A percentile compares a stretch with the other conserved stretches of the same genome.
phyloP scores from a whole-genome alignment of 2,329 filamentous ascomycete genomes.

The Geosmithia putterillii region DNA sequence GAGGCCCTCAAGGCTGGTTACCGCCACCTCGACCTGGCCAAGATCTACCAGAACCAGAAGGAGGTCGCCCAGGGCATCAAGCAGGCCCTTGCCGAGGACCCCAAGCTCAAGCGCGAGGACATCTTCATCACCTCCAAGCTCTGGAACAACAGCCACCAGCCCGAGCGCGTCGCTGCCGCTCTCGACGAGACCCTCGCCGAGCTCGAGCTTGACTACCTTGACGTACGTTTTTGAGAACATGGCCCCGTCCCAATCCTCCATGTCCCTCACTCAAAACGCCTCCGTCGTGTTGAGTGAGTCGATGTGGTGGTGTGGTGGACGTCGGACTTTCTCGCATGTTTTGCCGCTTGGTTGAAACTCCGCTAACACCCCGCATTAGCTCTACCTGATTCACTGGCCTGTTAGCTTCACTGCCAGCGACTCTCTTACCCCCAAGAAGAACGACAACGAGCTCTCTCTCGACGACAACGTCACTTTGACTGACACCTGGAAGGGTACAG shows the following conservation, averaged over 20 bases:
- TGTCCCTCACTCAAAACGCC: background rate
- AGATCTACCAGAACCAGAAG: slow-evolving; percentile 51
- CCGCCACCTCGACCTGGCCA: slow-evolving; percentile 44
- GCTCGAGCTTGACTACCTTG: slow-evolving; percentile 44
- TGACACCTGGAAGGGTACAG: slow-evolving; percentile 29
- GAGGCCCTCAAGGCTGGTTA: slow-evolving; percentile 51
- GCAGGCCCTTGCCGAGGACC: slow-evolving; percentile 29
- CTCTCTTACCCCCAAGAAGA: slow-evolving; percentile 30
- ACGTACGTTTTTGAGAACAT: slow-evolving; percentile 22
- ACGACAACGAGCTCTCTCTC: slow-evolving; percentile 22
- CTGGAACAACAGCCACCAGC: slow-evolving; percentile 46
- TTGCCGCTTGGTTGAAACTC: no score
- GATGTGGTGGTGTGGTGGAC: no score
- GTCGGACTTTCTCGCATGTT: no score
- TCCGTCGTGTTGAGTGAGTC: no score
- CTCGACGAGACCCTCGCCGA: slow-evolving; percentile 42
- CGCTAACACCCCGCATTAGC: slow-evolving; percentile 14
- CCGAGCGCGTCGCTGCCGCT: slow-evolving; percentile 43
- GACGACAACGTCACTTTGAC: slow-evolving; percentile 27
- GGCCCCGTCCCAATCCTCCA: background rate
- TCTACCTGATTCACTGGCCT: slow-evolving; percentile 55
- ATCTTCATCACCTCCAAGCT: slow-evolving; percentile 59
- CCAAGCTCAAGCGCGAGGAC: slow-evolving; percentile 39
- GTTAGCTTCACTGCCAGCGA: slow-evolving; percentile 27
- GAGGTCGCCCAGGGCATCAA: slow-evolving; percentile 45